phyloP scores from a whole-genome alignment of 139 green algal genomes.

The Chlamydomonas sphaeroides region DNA sequence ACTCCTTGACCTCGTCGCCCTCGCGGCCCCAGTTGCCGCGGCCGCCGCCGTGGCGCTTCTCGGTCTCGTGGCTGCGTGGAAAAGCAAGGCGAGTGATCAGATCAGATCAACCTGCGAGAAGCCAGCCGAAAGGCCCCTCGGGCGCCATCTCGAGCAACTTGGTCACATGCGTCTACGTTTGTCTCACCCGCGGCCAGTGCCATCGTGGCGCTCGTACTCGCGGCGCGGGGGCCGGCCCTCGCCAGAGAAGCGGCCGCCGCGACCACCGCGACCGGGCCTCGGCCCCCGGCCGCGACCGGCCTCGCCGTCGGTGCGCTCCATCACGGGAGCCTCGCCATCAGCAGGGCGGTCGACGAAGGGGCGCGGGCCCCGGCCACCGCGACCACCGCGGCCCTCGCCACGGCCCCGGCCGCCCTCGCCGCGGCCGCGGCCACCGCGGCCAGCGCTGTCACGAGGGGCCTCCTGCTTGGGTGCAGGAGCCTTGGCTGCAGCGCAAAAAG shows the following conservation, averaged over 20 bases:
- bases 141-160: too few relatives aligned
- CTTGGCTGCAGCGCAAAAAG: constrained; percentile 32
- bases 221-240: constrained; percentile 55
- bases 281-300: constrained; percentile 51
- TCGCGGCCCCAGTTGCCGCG: constrained; percentile 85
- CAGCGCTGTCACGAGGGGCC: constrained; percentile 18
- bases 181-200: constrained; percentile 83
- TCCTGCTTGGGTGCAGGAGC: constrained; percentile 29
- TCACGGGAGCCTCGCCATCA: constrained; percentile 18
- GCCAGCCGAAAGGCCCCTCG: not conserved
- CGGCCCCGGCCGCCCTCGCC: constrained; percentile 42
- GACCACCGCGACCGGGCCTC: constrained; percentile 43
- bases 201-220: constrained; percentile 87
- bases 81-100: too few relatives aligned
- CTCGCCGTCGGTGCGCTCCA: constrained; percentile 38
- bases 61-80: constrained; percentile 75
- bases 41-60: constrained; percentile 83
- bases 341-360: constrained; percentile 18
- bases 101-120: not conserved
- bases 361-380: constrained; percentile 6
- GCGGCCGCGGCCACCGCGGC: constrained; percentile 45
- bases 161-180: too few relatives aligned
- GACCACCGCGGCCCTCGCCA: constrained; percentile 36
- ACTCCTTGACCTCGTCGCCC: constrained; percentile 66
- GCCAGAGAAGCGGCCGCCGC: constrained; percentile 40